Base-by-base conservation (phyloP, 2,329 filamentous ascomycete genomes). In the Exophiala bonariae region DNA sequence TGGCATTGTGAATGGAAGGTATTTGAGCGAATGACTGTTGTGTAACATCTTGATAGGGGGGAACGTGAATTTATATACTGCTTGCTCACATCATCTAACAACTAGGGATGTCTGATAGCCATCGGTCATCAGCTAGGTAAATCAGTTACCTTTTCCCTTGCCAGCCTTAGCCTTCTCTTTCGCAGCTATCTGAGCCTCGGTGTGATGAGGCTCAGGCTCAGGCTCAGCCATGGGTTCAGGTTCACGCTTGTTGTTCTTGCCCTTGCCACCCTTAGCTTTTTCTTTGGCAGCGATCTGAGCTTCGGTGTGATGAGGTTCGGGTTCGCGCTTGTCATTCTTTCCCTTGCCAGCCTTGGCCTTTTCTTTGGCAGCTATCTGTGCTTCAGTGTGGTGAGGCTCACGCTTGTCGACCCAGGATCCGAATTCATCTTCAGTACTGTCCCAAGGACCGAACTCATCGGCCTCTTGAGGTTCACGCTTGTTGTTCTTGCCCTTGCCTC, bases 281-380 rank as follows among this genome's bases (percentile, higher is more conserved):
- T 47, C 17, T 22, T 46, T 46, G 2, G 43, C 43, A 10, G 43
- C 43, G 20, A 46, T 46, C 31, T 46, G 43, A 6, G 43, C 43
- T 34, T 46, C 43, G 3, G 43, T 41, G 36, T 46, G 35, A 17
- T 41, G 43, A 8, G 43, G 43, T 5, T 45, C 36, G 18, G 34
- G 36, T 23, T 45, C n/a, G 23, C 23, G 23, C 11, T 26, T 26
- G 11, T 26, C 6, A 11, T 26, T 26, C 23, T 26, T 26, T 26
- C 11, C 11, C 6, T 26, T 26, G 23, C 19, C 19, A 38, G 17
- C 35, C 16, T 20, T 22, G 6, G 47, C 47, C 14, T 26, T 32
- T 20, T 50, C 23, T 22, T 50, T 50, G 7, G 47, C 47, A n/a
- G 47, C 47, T 19, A 50, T 50, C 23, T 50, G 47, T 14, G 35